Evolutionary conservation across 176 grass and related monocot genomes (phyloP).

Genomic region (Oryza glumipatula): DNA sequence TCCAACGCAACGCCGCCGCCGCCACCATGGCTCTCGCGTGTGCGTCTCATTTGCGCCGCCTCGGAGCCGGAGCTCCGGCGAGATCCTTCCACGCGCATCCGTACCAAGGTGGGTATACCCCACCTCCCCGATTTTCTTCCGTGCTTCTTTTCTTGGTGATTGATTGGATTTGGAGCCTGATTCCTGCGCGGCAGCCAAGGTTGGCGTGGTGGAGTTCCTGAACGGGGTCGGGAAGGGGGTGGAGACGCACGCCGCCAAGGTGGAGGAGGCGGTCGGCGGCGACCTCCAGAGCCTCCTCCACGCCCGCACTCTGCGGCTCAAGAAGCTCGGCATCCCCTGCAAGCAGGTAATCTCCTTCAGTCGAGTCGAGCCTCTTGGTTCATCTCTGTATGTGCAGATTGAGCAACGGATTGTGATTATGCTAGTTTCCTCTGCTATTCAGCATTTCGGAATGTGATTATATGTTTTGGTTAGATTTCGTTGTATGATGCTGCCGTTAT

Average conservation of each 20-base stretch:
- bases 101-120: slow-evolving; percentile 53
- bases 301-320: slow-evolving; percentile 75
- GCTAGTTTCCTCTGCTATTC: not conserved
- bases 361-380: too few relatives aligned
- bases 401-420: not conserved
- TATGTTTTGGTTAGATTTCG: not conserved
- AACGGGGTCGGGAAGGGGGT: slow-evolving; percentile 73
- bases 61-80: slow-evolving; percentile 30
- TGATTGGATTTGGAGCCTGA: not conserved
- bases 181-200: slow-evolving; percentile 59
- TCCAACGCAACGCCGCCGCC: too few relatives aligned
- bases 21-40: slow-evolving; percentile 38
- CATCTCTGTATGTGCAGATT: not conserved
- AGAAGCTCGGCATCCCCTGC: slow-evolving; percentile 79
- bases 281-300: slow-evolving; percentile 76
- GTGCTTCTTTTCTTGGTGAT: slow-evolving; percentile 9
- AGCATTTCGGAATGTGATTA: not conserved
- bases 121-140: not conserved
- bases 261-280: slow-evolving; percentile 67
- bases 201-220: slow-evolving; percentile 82
- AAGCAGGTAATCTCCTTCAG: too few relatives aligned
- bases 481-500: not conserved
- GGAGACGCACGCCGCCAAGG: slow-evolving; percentile 68
- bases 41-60: slow-evolving; percentile 47
- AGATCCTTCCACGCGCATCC: slow-evolving; percentile 46